Base-by-base conservation (phyloP, 2,329 filamentous ascomycete genomes). In the Elsinoe necatrix region DNA sequence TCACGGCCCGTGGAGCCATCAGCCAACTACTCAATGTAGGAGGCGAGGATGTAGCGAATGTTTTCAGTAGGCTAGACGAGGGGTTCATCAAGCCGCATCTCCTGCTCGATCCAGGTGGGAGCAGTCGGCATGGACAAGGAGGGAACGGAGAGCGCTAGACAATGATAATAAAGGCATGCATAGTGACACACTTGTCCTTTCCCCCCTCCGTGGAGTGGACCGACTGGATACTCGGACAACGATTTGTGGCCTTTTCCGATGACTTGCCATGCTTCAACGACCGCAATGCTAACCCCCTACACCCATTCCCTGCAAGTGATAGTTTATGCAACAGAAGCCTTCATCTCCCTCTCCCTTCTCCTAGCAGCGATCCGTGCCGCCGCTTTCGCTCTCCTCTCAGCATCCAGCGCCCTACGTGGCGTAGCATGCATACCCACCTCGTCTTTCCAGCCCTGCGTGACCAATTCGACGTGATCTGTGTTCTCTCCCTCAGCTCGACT, bases 81-180 rank as follows among this genome's bases (percentile, higher is more conserved):
- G 89, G 91, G 59, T 96, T 90, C 69, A 91, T 97, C 71, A 97
- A 97, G 76, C 92, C 92, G 16, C 88, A 85, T 67, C 73, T 97
- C 56, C 72, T 97, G 62, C 79, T 97, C 18, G 91, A 96, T 72
- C 86, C 72, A 0, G 63, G 65, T n/a, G 64, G 63, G 18, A 58
- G 59, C 5, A 57, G 57, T 27, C 62, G 56, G 34, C 58, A 59
- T 27, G 50, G 57, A 1, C 12, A 25, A 23, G 41, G 41, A 25
- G 45, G 45, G 23, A 23, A 25, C n/a, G 35, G 55, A 35, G 37
- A 52, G 48, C 18, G 48, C 23, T 52, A 34, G 34, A 27, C 14
- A n/a, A 18, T 16, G 21, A 18, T 50, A 47, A 29, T n/a, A n/a
- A 25, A 25, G 25, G n/a, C 8, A 50, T 31, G 45, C 4, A 29